These are phyloP conservation scores for Teunomyces pallodes DNA, from an alignment of 805 yeast genomes.

Conservation along the genomic window DNA sequence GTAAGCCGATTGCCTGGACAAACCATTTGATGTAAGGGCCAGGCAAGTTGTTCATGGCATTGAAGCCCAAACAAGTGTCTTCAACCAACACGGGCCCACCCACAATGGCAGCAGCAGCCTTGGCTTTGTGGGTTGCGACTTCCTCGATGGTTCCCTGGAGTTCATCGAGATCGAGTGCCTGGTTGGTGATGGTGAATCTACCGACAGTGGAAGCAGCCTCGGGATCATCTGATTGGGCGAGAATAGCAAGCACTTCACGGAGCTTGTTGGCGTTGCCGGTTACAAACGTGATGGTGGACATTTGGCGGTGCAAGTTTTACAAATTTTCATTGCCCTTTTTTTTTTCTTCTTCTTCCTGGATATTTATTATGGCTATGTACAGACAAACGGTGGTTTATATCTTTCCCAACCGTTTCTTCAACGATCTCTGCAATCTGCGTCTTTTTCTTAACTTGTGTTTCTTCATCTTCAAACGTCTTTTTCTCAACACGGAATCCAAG, in stretches of 20 bases:
- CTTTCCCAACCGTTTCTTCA: slow-evolving; percentile 66
- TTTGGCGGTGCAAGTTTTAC: neutral
- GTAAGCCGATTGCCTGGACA: slow-evolving; percentile 67
- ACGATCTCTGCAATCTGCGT: slow-evolving; percentile 87
- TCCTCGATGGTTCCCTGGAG: slow-evolving; percentile 84
- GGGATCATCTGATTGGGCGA: slow-evolving; percentile 33
- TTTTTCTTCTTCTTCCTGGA: neutral
- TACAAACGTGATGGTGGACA: slow-evolving; percentile 57
- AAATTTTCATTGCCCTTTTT: neutral
- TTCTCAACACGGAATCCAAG: slow-evolving; percentile 72
- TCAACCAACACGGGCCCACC: slow-evolving; percentile 89
- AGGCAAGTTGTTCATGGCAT: slow-evolving; percentile 77
- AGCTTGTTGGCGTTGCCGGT: slow-evolving; percentile 90
- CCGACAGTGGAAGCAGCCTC: slow-evolving; percentile 26
- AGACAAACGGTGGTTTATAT: slow-evolving; percentile 12
- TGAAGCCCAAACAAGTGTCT: slow-evolving; percentile 87
- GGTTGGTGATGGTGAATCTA: slow-evolving; percentile 52
- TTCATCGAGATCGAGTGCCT: slow-evolving; percentile 80
- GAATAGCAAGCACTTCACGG: slow-evolving; percentile 76
- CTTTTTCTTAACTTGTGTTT: slow-evolving; percentile 96
- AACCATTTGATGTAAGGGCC: slow-evolving; percentile 98
- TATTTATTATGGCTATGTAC: neutral
- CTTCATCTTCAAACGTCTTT: slow-evolving; percentile 94
- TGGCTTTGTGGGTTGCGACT: slow-evolving; percentile 78
- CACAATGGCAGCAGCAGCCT: slow-evolving; percentile 61